Evolutionary conservation across 345 rosid species (phyloP).

Genomic region (Citrus sinensis): DNA sequence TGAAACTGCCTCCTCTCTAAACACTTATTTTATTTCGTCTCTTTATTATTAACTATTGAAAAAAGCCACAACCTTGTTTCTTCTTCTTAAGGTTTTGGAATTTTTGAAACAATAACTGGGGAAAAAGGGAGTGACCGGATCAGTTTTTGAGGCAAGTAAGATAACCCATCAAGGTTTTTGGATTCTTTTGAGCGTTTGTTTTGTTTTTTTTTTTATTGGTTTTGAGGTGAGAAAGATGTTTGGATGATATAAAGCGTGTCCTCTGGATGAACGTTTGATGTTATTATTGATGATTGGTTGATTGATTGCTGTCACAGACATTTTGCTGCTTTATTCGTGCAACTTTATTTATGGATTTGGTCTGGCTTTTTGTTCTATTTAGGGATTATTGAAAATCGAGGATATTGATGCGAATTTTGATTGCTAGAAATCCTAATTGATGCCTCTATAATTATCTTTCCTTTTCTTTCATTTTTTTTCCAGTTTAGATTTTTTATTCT

Average conservation of each 20-base stretch:
- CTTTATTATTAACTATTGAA: slow-evolving; percentile 8
- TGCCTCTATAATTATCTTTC: slow-evolving; percentile 1
- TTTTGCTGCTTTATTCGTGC: neutral
- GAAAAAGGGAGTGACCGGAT: slow-evolving; percentile 35
- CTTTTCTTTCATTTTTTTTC: neutral
- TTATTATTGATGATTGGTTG: slow-evolving; percentile 1
- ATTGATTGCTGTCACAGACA: neutral
- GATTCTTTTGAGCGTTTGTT: slow-evolving; percentile 7
- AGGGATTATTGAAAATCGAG: neutral
- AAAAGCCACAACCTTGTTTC: neutral
- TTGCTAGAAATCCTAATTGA: slow-evolving; percentile 7
- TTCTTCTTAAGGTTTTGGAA: slow-evolving; percentile 14
- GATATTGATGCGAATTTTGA: slow-evolving; percentile 6
- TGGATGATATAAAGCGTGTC: slow-evolving; percentile 8
- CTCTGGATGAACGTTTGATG: slow-evolving; percentile 13
- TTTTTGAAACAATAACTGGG: slow-evolving; percentile 14
- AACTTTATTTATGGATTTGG: neutral
- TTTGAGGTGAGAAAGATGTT: slow-evolving; percentile 17
- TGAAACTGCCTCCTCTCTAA: slow-evolving; percentile 35
- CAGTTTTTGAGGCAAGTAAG: slow-evolving; percentile 44
- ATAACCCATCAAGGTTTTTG: slow-evolving; percentile 25
- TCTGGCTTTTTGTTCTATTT: slow-evolving; percentile 9
- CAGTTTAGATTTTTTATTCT: slow-evolving; percentile 6
- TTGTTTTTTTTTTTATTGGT: slow-evolving; percentile 3
- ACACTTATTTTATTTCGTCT: slow-evolving; percentile 23